phyloP scores from a whole-genome alignment of 345 rosid genomes.

The Euphorbia tirucalli region DNA sequence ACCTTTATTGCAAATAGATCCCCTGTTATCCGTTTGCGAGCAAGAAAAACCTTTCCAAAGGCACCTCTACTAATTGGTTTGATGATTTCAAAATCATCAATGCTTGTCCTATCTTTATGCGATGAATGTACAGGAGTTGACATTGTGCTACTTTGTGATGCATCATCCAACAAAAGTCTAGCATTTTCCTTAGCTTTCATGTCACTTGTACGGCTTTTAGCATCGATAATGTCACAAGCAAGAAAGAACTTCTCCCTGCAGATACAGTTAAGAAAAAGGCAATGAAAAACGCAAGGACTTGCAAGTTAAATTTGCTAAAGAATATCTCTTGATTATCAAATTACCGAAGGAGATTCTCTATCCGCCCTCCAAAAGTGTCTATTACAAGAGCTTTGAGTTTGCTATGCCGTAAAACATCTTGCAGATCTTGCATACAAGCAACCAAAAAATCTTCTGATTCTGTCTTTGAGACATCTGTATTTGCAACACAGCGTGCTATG shows the following conservation, averaged over 20 bases:
- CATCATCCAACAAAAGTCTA: slow-evolving; percentile 37
- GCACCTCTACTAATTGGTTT: slow-evolving; percentile 87
- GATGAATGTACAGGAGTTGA: slow-evolving; percentile 46
- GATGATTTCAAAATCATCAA: slow-evolving; percentile 80
- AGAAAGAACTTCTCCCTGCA: slow-evolving; percentile 74
- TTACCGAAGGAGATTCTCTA: slow-evolving; percentile 71
- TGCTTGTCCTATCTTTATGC: slow-evolving; percentile 68
- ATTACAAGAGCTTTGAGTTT: slow-evolving; percentile 75
- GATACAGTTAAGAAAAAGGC: slow-evolving; percentile 4
- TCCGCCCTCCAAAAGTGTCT: slow-evolving; percentile 76
- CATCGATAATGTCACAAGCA: slow-evolving; percentile 52
- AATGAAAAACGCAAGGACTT: slow-evolving; percentile 6
- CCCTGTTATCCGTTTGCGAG: slow-evolving; percentile 78
- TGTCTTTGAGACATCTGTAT: slow-evolving; percentile 55
- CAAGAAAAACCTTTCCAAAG: slow-evolving; percentile 83
- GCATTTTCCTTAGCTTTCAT: slow-evolving; percentile 41
- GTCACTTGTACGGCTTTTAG: slow-evolving; percentile 38
- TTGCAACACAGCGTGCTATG: slow-evolving; percentile 77
- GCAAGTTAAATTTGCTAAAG: slow-evolving; percentile 5
- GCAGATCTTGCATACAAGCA: slow-evolving; percentile 81
- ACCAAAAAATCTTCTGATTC: slow-evolving; percentile 58
- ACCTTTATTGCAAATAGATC: slow-evolving; percentile 92
- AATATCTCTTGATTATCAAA: slow-evolving; percentile 15
- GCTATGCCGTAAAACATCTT: slow-evolving; percentile 60
- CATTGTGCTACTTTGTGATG: slow-evolving; percentile 45